A percentile compares a stretch with the other conserved stretches of the same genome.
phyloP scores from a whole-genome alignment of 1,139 yeast genomes.

The Meyerozyma smithsonii region DNA sequence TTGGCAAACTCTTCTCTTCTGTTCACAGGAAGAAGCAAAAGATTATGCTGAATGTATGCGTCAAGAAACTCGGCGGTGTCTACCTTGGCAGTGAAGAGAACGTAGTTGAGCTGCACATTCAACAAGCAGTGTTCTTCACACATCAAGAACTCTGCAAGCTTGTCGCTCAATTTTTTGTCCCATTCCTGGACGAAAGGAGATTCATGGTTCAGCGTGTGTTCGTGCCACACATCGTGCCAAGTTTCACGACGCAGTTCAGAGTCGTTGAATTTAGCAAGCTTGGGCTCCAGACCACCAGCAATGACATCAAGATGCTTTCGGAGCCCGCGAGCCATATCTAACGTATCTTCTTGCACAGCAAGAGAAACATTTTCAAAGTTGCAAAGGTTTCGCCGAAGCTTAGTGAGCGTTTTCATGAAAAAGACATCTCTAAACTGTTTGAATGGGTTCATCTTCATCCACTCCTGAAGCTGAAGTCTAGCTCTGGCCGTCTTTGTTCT shows the following conservation, averaged over 20 bases:
- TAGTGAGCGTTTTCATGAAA: constrained; percentile 13
- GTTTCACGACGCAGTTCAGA: neutral
- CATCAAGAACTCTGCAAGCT: constrained; percentile 21
- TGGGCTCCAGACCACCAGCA: neutral
- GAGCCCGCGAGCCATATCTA: neutral
- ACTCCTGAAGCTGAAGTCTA: constrained; percentile 31
- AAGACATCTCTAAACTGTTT: constrained; percentile 26
- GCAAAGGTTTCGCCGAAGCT: neutral
- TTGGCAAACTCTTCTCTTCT: constrained; percentile 4
- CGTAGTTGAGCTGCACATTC: constrained; percentile 35
- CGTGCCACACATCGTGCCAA: constrained; percentile 4
- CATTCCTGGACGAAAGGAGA: constrained; percentile 17
- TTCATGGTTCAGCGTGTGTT: constrained; percentile 2
- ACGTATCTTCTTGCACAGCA: constrained; percentile 2
- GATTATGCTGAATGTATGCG: constrained; percentile 7
- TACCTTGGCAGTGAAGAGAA: constrained; percentile 28
- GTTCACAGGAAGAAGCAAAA: constrained; percentile 2
- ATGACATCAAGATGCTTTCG: neutral
- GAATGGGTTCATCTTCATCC: constrained; percentile 39
- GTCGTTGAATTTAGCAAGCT: neutral
- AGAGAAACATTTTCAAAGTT: constrained; percentile 1
- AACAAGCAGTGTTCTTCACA: constrained; percentile 26
- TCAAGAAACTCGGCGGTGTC: constrained; percentile 25
- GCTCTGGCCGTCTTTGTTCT: constrained; percentile 13
- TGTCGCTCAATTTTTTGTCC: constrained; percentile 22